These are phyloP conservation scores for Solanum pennellii DNA, from an alignment of 257 asterid genomes.

Conservation along the genomic window DNA sequence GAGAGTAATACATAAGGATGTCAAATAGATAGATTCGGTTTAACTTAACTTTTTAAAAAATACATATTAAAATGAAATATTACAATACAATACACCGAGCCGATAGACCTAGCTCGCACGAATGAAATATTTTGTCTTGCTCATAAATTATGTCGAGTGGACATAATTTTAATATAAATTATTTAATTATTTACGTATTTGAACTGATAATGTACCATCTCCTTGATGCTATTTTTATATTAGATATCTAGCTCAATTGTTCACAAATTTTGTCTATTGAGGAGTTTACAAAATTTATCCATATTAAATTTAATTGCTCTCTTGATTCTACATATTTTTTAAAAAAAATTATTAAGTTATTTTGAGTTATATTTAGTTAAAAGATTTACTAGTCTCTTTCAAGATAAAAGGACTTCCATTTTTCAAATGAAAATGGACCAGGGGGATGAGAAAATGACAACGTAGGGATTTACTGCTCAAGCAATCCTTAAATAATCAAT, in stretches of 20 bases:
- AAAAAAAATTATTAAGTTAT: no score
- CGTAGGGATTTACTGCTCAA: background rate
- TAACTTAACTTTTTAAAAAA: no score
- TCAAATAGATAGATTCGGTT: fast-evolving
- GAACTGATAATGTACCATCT: background rate
- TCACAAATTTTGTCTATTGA: background rate
- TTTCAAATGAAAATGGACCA: no score
- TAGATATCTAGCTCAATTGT: background rate
- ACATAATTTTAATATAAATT: background rate
- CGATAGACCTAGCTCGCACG: fast-evolving
- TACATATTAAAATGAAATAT: no score
- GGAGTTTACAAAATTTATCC: background rate
- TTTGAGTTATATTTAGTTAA: no score
- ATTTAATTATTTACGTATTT: background rate
- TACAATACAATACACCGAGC: fast-evolving
- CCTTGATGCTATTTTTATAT: background rate
- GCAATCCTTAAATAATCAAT: background rate
- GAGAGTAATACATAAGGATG: no score
- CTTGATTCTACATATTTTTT: background rate
- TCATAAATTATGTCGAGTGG: background rate
- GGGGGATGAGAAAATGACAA: background rate
- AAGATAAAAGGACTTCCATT: background rate
- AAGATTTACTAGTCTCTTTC: no score
- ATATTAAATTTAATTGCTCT: background rate
- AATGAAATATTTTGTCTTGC: background rate